Evolutionary conservation across 345 rosid species (phyloP).

Genomic region (Arabidopsis suecica): DNA sequence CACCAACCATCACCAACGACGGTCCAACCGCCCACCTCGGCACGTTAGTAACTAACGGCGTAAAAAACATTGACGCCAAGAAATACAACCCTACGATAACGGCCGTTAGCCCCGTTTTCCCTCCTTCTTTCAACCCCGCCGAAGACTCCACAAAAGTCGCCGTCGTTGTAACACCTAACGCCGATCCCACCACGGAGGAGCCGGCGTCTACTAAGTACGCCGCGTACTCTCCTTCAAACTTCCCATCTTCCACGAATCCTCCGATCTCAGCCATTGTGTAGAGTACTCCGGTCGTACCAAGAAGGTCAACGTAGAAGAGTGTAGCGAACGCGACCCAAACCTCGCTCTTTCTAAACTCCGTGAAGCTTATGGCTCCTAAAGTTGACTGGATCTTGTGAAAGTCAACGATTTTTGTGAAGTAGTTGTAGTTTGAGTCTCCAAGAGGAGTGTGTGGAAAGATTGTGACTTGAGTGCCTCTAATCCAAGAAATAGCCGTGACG

Average conservation of each 20-base stretch:
- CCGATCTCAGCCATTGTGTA: slow-evolving; percentile 87
- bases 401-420: slow-evolving; percentile 74
- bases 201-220: slow-evolving; percentile 84
- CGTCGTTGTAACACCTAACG: slow-evolving; percentile 69
- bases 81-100: slow-evolving; percentile 64
- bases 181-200: slow-evolving; percentile 73
- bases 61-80: slow-evolving; percentile 65
- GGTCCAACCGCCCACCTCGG: slow-evolving; percentile 98
- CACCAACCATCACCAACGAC: slow-evolving; percentile 80
- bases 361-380: slow-evolving; percentile 71
- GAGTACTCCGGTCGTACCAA: slow-evolving; percentile 71
- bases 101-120: slow-evolving; percentile 87
- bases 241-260: slow-evolving; percentile 67
- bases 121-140: slow-evolving; percentile 89
- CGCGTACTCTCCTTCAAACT: slow-evolving; percentile 78
- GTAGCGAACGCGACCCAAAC: slow-evolving; percentile 82
- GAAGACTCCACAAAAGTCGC: slow-evolving; percentile 84
- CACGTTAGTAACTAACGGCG: slow-evolving; percentile 70
- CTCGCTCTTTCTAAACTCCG: slow-evolving; percentile 53
- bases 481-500: slow-evolving; percentile 81
- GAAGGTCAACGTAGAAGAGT: slow-evolving; percentile 70
- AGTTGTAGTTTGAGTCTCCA: slow-evolving; percentile 65
- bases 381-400: slow-evolving; percentile 78
- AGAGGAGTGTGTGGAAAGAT: slow-evolving; percentile 60
- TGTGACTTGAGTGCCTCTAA: slow-evolving; percentile 75